These are phyloP conservation scores for Acanthamoeba lenticulata DNA, from an alignment of 208 protist species.

Conservation along the genomic window DNA sequence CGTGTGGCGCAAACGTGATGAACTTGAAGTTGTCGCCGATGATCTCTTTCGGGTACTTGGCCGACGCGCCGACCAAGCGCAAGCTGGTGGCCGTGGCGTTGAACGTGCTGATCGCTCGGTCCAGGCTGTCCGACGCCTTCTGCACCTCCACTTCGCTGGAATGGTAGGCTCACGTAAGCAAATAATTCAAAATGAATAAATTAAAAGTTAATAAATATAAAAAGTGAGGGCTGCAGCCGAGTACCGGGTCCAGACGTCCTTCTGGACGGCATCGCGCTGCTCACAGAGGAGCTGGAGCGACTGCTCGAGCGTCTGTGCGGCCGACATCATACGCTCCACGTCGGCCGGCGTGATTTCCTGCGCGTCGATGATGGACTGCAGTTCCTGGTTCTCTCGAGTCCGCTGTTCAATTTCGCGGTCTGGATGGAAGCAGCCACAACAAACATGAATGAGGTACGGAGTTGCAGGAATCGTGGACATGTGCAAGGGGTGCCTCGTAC, in stretches of 20 bases:
- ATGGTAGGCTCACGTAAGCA: no score
- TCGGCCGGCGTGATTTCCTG: slow-evolving; percentile 15
- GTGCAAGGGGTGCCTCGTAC: no score
- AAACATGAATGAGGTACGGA: no score
- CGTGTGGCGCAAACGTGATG: not conserved
- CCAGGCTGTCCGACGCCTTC: not conserved
- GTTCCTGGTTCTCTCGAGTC: not conserved
- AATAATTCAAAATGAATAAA: no score
- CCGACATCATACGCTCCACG: not conserved
- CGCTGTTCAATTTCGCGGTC: not conserved
- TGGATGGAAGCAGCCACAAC: not conserved
- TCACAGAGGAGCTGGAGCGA: not conserved
- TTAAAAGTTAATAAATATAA: no score
- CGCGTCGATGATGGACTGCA: slow-evolving; percentile 19
- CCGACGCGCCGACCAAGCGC: not conserved
- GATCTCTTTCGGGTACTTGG: not conserved
- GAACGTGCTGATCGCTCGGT: slow-evolving; percentile 4
- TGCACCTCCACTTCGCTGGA: not conserved
- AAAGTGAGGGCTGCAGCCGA: no score
- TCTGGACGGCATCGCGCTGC: not conserved
- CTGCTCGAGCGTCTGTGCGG: not conserved
- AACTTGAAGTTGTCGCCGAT: not conserved
- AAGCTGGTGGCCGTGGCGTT: not conserved
- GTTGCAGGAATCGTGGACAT: no score
- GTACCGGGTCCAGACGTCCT: not conserved